Evolutionary conservation across 2,329 filamentous ascomycete species (phyloP), one percentile per base, ranked within the genome.

Genomic region (Pochonia chlamydosporia): DNA sequence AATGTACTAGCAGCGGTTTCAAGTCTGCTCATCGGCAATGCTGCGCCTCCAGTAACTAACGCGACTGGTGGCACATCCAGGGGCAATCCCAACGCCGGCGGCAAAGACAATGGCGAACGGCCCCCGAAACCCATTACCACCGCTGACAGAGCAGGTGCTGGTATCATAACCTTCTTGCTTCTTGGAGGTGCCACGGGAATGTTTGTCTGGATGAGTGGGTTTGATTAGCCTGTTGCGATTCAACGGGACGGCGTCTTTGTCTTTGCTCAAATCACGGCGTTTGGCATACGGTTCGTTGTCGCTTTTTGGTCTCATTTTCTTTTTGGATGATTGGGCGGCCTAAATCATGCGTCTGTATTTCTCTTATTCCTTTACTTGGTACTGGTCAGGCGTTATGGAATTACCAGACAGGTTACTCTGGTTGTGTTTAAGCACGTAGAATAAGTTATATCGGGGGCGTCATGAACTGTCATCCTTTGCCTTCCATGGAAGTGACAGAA

Each of bases 1-100:
- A 76, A 73, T 31, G 79, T 76, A 0, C 61, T 82, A 5, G 73
- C 73, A 6, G 72, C 79, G 3, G 72, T 84, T 11, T 73, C 73
- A 11, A 70, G 69, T 3, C 65, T 74, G 5, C 56, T 81, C 14
- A 68, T 79, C 11, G 57, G 64, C 6, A 58, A 69, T 8, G 68
- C 64, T 2, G 59, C 56, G 2, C 60, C 60, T 0, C 70, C 75
- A 0, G 68, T 73, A 1, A 76, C 73, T 0, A 71, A 71, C 4
- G 49, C 40, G 0, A 75, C 71, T 1, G 79, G 78, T 13, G 80
- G 79, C 36, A 79, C 68, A 0, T 73, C 69, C 3, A 62, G 58
- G 49, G 72, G 72, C 0, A 59, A 74, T 37, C 61, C 65, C 0
- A 63, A 66, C 4, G 71, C 69, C 0, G 70, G 72, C n/a, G 54